Base-by-base conservation (phyloP, 148 eudicot genomes). In the Silene uniflora region DNA sequence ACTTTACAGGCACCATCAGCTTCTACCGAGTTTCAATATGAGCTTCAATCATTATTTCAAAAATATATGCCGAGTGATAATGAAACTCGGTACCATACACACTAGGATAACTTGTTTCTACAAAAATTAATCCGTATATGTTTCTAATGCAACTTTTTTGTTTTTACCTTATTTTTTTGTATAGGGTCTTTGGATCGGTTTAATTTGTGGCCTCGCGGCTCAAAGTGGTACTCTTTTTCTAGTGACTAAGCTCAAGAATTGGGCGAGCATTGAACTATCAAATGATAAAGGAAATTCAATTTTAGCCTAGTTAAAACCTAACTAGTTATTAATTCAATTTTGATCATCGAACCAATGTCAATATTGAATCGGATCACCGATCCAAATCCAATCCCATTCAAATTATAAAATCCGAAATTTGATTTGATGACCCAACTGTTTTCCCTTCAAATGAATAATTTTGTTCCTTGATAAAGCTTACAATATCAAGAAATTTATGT, bases 181-280 rank as follows among this genome's bases (percentile, higher is more conserved):
- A 56, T 8, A 35, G 83, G 83, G 83, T 18, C 79, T 80, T 64
- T 80, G 83, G 83, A 24, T 80, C 14, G 83, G 83, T 25, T 76
- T 80, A 72, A 80, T 66, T 39, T 80, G 76, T 21, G 83, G 83
- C 62, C 76, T 80, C 12, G 14, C 21, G 3, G 52, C 76, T 16
- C 83, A 80, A 29, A 69, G 59, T 7, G 27, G 63, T 25, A 71
- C 76, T 0, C 52, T 80, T 8, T 76, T 71, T 17, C 22, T 80
- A 49, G 54, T 80, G 4, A 72, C 79, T 1, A 71, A 71, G 46
- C 19, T 71, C 29, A 72, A 66, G 32, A 70, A 80, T 11, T 80
- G 83, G 83, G 19, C 32, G 1, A 19, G 61, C 42, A 27, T 75
- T 10, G 76, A 59, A 16, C 52, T 80, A 54, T 71, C 79, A 9